A percentile compares a stretch with the other conserved stretches of the same genome.
These are phyloP conservation scores for Thymus quinquecostatus DNA, from an alignment of 257 asterid genomes.

Conservation along the genomic window DNA sequence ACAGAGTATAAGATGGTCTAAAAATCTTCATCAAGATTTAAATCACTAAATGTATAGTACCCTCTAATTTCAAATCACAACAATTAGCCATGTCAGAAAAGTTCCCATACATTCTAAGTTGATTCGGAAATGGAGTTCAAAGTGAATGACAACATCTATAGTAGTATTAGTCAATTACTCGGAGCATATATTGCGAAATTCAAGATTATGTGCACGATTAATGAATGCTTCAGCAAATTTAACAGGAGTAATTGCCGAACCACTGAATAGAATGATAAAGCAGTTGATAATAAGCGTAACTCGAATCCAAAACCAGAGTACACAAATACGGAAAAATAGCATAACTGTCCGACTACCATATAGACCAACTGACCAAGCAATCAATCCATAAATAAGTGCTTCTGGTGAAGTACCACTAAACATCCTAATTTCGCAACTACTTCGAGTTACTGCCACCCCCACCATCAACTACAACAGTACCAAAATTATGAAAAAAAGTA, in stretches of 20 bases:
- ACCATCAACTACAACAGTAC: too few species aligned
- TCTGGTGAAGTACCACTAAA: conserved; percentile 1
- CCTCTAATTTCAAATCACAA: neutral
- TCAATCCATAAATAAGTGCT: neutral
- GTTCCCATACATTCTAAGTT: neutral
- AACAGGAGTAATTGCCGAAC: neutral
- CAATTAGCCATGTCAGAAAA: neutral
- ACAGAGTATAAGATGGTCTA: neutral
- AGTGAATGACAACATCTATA: too few species aligned
- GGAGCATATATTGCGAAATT: too few species aligned
- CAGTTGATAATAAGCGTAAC: neutral
- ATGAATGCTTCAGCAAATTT: neutral
- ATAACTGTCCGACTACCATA: neutral
- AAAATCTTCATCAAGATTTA: neutral
- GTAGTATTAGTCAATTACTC: too few species aligned
- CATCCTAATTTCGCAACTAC: neutral
- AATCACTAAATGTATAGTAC: neutral
- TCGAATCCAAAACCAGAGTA: neutral
- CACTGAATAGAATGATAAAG: neutral
- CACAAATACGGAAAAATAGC: neutral
- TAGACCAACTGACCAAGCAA: conserved; percentile 4
- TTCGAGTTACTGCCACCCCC: neutral
- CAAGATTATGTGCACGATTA: neutral
- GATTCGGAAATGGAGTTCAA: too few species aligned
- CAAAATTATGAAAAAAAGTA: neutral